These are phyloP conservation scores for Claviceps sp. DNA, from an alignment of 2,329 filamentous ascomycete species.

Conservation along the genomic window DNA sequence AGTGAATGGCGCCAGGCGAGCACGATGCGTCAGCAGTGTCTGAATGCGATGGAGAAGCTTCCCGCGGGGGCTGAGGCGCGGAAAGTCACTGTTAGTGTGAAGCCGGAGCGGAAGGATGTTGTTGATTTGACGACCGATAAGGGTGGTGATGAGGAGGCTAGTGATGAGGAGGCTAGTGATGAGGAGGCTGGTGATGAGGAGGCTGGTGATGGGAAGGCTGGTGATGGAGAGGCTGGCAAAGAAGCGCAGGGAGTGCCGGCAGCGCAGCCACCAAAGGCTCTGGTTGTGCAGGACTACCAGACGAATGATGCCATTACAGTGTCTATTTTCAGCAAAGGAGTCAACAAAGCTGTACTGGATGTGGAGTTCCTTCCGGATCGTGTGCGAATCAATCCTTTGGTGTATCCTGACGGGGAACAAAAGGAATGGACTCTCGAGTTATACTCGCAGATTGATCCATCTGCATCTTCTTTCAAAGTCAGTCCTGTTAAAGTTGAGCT, in stretches of 20 bases:
- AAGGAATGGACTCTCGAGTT: slow-evolving; percentile 52
- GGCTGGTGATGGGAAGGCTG: too few species aligned
- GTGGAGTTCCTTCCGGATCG: slow-evolving; percentile 19
- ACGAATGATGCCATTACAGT: slow-evolving; percentile 21
- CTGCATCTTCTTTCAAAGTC: slow-evolving; percentile 47
- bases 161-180: too few species aligned
- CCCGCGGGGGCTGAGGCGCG: slow-evolving; percentile 30
- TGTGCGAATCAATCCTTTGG: slow-evolving; percentile 16
- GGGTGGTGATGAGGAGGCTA: neutral
- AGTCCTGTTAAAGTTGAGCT: slow-evolving; percentile 73
- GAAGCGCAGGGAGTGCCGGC: neutral
- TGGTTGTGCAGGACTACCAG: slow-evolving; percentile 24
- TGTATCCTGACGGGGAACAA: slow-evolving; percentile 36
- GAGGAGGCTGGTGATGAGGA: too few species aligned
- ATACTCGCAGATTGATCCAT: slow-evolving; percentile 49
- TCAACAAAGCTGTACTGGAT: slow-evolving; percentile 25
- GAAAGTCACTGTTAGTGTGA: slow-evolving; percentile 26
- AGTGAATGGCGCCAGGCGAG: slow-evolving; percentile 27
- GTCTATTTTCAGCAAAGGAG: slow-evolving; percentile 29
- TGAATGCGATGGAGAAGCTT: slow-evolving; percentile 30
- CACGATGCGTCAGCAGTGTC: slow-evolving; percentile 33
- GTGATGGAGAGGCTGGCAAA: too few species aligned
- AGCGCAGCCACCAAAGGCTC: slow-evolving; percentile 1
- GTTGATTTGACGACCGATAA: slow-evolving; percentile 8
- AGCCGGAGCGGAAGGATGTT: slow-evolving; percentile 20